phyloP scores from a whole-genome alignment of 306 rosid genomes.

The Cyclanthera cordifolia region DNA sequence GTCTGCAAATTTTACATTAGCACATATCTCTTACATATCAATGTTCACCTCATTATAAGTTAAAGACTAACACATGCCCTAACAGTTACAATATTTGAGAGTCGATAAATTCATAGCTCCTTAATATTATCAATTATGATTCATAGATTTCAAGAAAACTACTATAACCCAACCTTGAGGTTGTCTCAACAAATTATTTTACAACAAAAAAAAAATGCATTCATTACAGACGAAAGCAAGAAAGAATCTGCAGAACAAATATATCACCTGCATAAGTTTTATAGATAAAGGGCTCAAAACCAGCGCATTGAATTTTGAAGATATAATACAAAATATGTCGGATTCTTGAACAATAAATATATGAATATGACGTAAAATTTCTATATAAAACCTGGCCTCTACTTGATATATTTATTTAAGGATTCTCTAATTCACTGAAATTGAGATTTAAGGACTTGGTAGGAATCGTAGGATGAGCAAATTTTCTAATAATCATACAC shows the following conservation, averaged over 20 bases:
- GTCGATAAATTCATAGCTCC: neutral
- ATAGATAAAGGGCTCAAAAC: neutral
- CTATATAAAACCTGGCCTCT: neutral
- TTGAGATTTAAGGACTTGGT: neutral
- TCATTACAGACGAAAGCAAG: neutral
- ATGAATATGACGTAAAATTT: neutral
- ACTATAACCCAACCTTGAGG: neutral
- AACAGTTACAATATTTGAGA: neutral
- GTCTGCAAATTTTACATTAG: neutral
- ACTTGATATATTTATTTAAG: neutral
- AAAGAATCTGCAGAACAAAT: neutral
- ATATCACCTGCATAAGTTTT: neutral
- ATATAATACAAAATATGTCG: neutral
- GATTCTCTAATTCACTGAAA: neutral
- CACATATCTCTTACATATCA: neutral
- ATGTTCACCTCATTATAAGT: slow-evolving; percentile 1
- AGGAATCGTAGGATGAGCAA: neutral
- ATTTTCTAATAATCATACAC: neutral
- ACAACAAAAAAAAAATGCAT: neutral
- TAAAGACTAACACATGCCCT: neutral
- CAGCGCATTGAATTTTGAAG: neutral
- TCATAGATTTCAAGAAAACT: neutral
- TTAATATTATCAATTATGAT: neutral
- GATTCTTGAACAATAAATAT: neutral
- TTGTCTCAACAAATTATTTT: neutral